Evolutionary conservation across 306 rosid species (phyloP).

Genomic region (Sphenostylis stenocarpa): DNA sequence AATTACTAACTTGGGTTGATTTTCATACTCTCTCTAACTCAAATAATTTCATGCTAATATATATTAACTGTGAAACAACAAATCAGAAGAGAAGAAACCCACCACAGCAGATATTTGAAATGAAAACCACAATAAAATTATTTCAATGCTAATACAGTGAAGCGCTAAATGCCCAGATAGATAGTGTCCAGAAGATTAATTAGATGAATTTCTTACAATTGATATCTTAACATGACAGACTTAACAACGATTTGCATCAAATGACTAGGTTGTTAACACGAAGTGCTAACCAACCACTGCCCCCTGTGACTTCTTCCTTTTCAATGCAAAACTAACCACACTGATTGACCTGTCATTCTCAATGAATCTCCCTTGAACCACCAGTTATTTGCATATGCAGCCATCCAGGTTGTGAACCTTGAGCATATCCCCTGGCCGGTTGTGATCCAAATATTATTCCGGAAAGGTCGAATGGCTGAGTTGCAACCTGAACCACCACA

Average conservation of each 20-base stretch:
- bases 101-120: not conserved
- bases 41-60: constrained; percentile 24
- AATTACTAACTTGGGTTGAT: not conserved
- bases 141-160: constrained; percentile 28
- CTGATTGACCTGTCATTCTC: constrained; percentile 18
- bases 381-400: constrained; percentile 89
- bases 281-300: constrained; percentile 21
- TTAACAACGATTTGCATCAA: constrained; percentile 37
- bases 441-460: constrained; percentile 75
- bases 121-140: constrained; percentile 30
- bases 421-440: constrained; percentile 60
- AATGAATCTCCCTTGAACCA: constrained; percentile 29
- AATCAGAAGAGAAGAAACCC: constrained; percentile 22
- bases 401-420: constrained; percentile 75
- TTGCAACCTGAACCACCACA: constrained; percentile 51
- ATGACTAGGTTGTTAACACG: constrained; percentile 37
- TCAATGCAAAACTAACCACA: constrained; percentile 31
- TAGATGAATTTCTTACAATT: constrained; percentile 43
- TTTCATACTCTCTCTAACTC: constrained; percentile 1
- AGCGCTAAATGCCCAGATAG: constrained; percentile 26
- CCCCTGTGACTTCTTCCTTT: not conserved
- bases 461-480: constrained; percentile 67
- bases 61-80: constrained; percentile 15
- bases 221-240: constrained; percentile 29
- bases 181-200: constrained; percentile 30